These are phyloP conservation scores for Rhodotorula taiwanensis DNA, from an alignment of 768 basidiomycete genomes.

Conservation along the genomic window DNA sequence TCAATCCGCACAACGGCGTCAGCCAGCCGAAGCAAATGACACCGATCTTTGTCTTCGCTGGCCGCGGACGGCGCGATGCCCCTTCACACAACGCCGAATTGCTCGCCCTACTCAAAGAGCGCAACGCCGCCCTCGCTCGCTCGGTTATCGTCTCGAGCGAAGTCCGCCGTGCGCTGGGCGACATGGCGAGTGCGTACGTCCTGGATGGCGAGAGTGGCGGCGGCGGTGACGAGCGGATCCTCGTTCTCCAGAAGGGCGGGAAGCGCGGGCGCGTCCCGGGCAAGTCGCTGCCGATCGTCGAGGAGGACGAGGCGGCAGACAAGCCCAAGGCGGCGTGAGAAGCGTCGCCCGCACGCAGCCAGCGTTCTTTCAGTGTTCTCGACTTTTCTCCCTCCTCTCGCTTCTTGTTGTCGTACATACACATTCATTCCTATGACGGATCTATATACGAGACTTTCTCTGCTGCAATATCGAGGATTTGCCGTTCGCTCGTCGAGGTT, in stretches of 20 bases:
- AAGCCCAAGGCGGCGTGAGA: neutral
- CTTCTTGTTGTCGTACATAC: too few species aligned
- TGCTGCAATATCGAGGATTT: too few species aligned
- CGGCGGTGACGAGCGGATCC: constrained; percentile 9
- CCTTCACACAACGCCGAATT: constrained; percentile 24
- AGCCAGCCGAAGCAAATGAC: too few species aligned
- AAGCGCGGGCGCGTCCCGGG: constrained; percentile 20
- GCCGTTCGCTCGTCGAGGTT: too few species aligned
- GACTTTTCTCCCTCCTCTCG: neutral
- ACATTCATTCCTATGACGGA: too few species aligned
- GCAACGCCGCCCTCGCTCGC: neutral
- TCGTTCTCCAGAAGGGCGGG: constrained; percentile 27
- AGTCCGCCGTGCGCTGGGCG: constrained; percentile 28
- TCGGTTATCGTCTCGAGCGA: constrained; percentile 16
- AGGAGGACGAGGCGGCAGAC: neutral
- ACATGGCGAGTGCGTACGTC: constrained; percentile 17
- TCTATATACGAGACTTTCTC: too few species aligned
- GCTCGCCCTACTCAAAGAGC: constrained; percentile 11
- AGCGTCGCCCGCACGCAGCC: too few species aligned
- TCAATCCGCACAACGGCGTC: neutral
- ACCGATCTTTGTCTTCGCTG: constrained; percentile 27
- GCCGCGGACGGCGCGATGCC: constrained; percentile 27
- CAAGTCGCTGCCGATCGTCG: neutral
- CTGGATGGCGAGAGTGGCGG: constrained; percentile 3
- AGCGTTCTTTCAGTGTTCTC: neutral